Base-by-base conservation (phyloP, 306 rosid genomes). In the Dalbergia cultrata region DNA sequence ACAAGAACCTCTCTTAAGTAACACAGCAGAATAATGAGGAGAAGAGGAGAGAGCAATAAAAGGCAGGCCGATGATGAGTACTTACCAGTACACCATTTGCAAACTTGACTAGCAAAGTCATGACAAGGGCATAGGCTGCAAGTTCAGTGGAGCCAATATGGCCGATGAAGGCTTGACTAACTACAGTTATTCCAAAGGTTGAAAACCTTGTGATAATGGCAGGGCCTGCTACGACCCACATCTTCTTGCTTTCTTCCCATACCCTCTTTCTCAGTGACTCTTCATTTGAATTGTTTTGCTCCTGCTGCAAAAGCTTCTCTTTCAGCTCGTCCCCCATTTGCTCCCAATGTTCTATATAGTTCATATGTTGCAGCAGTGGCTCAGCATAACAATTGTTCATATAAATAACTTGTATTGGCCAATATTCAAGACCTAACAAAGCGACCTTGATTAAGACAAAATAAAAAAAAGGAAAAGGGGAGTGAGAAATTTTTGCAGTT, bases 201-300 rank as follows among this genome's bases (percentile, higher is more conserved):
- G 93, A 83, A 57, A 85, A 54, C 78, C 91, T 87, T 35, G 85
- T 75, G 82, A 85, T 75, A 18, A 89, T 87, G 43, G 93, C 93
- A 8, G 93, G 91, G 8, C 85, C 91, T 54, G 93, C 89, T 5
- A 89, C 90, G 33, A 72, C 49, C 93, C 89, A 87, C 81, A 89
- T 75, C 80, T 44, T 85, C 84, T 87, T 89, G 85, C 75, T 85
- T 67, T 89, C 93, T 49, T 26, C 34, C 93, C 90, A 87, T 69
- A 59, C 81, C 76, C 77, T 89, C 22, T 69, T 52, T 37, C 52
- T 63, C 18, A 89, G 13, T 52, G 90, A 16, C 17, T 72, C 77
- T 53, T 86, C 88, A 4, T 73, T 43, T 58, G 60, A 61, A 22
- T 12, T 22, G 33, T 70, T 80, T 35, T 19, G 79, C 13, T 53